Evolutionary conservation across 1,139 yeast species (phyloP).

Genomic region (Protomyces lactucae-debilis): DNA sequence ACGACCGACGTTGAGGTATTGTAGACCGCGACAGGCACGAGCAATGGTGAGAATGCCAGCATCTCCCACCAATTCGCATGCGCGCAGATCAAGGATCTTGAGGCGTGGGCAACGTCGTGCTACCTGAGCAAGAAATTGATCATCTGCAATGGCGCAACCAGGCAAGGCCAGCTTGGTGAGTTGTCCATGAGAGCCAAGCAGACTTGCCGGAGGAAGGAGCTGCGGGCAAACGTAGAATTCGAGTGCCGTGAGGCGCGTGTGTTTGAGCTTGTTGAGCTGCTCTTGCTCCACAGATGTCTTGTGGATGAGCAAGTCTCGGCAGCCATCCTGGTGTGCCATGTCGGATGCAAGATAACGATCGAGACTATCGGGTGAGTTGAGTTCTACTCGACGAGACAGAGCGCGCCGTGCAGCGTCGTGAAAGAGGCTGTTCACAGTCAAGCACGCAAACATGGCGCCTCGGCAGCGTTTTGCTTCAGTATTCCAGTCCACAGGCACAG

Average conservation of each 20-base stretch:
- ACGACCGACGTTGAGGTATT: conserved; percentile 69
- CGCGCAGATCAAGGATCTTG: conserved; percentile 68
- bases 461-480: neutral
- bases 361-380: neutral
- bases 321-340: conserved; percentile 4
- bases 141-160: conserved; percentile 62
- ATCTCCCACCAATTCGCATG: conserved; percentile 76
- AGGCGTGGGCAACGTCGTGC: conserved; percentile 57
- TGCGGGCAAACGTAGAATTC: conserved; percentile 82
- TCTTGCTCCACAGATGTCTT: conserved; percentile 2
- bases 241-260: conserved; percentile 52
- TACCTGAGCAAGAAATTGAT: conserved; percentile 51
- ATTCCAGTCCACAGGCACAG: neutral
- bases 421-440: conserved; percentile 13
- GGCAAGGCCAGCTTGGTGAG: conserved; percentile 63
- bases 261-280: conserved; percentile 3
- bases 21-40: conserved; percentile 52
- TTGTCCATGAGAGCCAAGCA: conserved; percentile 41
- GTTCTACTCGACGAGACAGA: conserved; percentile 1
- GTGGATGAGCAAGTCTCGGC: conserved; percentile 19
- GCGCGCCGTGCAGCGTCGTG: neutral
- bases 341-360: neutral
- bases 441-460: conserved; percentile 10
- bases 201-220: conserved; percentile 53
- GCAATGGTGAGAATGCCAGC: conserved; percentile 66